Base-by-base conservation (phyloP, 2,329 filamentous ascomycete species). In the Zalaria obscura region DNA sequence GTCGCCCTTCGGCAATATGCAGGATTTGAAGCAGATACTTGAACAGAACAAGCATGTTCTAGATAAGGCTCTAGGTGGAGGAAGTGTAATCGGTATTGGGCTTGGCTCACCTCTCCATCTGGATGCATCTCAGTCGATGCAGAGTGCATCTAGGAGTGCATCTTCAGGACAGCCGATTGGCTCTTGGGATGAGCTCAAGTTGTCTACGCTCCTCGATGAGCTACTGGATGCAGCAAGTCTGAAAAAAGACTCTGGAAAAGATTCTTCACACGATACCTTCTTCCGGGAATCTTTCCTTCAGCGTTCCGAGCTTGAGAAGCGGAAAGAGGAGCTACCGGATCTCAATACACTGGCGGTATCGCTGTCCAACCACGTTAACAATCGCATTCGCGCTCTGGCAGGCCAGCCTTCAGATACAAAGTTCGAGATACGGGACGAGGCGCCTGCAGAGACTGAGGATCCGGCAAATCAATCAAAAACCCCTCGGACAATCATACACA, bases 401-500 rank as follows among this genome's bases (percentile, higher is more conserved):
- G 18, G 18, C 18, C 18, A 18, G 18, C 18, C 18, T 18, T 18
- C 18, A 18, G 18, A 18, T 18, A 18, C 18, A 18, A 18, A 18
- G 18, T 18, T 18, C 18, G 29, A 32, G n/a, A n/a, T 32, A 7
- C 29, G 29, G 7, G 29, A 32, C n/a, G 18, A 40, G 11, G 38
- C 28, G 18, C 38, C 38, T 35, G 25, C 18, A n/a, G 7, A 8
- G 3, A 40, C 39, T 8, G 33, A 28, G 7, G 25, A 10, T 4
- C 27, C 31, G 9, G 32, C 5, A 5, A 18, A 25, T 18, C 48
- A 27, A 45, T 41, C 40, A 41, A 43, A 55, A 50, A 18, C 47
- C 47, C 45, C 55, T 52, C 55, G 68, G 38, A 69, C 69, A 25
- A 69, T 87, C 5, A 78, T 96, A 4, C 44, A 68, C 93, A 33